Base-by-base conservation (phyloP, 129 eudicot genomes). In the Logfia minima region DNA sequence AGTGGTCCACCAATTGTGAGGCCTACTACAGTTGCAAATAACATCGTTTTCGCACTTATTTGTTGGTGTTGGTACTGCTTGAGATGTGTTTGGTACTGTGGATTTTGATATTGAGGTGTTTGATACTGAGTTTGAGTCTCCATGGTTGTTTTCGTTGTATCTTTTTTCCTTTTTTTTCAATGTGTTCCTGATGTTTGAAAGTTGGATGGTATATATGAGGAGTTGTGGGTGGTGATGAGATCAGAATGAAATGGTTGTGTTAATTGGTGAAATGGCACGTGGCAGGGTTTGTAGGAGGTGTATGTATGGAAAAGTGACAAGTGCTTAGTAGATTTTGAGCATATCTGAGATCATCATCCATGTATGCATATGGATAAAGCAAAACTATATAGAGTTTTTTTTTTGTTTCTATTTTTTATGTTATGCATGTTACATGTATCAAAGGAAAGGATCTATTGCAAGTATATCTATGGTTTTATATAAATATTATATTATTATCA, bases 1-100 rank as follows among this genome's bases (percentile, higher is more conserved):
- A 79, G 82, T 41, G 88, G 88, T 11, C 80, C 85, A n/a, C 81
- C 83, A 3, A 81, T 55, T 16, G 77, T 70, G 16, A 85, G n/a
- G 23, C 81, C 88, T 55, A 75, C 83, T 4, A 77, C 22, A 16
- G 85, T 35, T 52, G 89, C 76, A 11, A 75, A 37, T 4, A 72
- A 3, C 72, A 75, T 52, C 32, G 83, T 81, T 22, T 68, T 85
- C 2, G 68, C 64, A 52, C 61, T 71, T 4, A 83, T 2, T 67
- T 66, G 76, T 0, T 79, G 35, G 29, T 71, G 82, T 3, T 65
- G 65, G 8, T 14, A 48, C 55, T 45, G 53, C 3, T 45, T 45
- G 53, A 45, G 53, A 13, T 74, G 70, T 5, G 48, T 52, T 4
- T 43, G 75, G 7, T 78, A n/a, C 14, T 45, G 77, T 19, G 61